Evolutionary conservation across 1,284 basidiomycete genomes (phyloP).

Genomic region (Stygiomarasmius scandens): DNA sequence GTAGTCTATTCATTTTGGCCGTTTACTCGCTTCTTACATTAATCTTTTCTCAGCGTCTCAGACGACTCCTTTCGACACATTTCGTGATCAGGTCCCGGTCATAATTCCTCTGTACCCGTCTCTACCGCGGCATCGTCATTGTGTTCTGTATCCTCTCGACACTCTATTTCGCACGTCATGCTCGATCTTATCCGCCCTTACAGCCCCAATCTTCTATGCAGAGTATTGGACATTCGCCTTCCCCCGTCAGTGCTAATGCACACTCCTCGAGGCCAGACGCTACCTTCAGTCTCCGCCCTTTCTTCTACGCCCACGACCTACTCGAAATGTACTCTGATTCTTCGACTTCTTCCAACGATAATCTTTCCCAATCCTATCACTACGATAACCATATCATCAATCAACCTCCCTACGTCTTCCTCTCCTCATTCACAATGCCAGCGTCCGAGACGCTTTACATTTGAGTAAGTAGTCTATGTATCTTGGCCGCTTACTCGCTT

Average conservation of each 20-base stretch:
- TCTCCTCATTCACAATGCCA: conserved; percentile 1
- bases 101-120: background rate
- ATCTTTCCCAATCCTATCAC: background rate
- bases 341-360: conserved; percentile 23
- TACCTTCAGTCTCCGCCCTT: conserved; percentile 52
- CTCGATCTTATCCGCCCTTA: conserved; percentile 28
- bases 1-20: too few relatives aligned
- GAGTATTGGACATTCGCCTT: conserved; percentile 28
- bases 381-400: background rate
- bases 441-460: too few relatives aligned
- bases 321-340: conserved; percentile 24
- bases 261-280: conserved; percentile 22
- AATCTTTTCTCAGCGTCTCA: too few relatives aligned
- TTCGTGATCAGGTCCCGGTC: conserved; percentile 24
- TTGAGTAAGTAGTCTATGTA: too few relatives aligned
- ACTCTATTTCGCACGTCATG: conserved; percentile 50
- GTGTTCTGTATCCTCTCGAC: conserved; percentile 37
- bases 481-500: too few relatives aligned
- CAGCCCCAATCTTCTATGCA: conserved; percentile 10
- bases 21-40: too few relatives aligned
- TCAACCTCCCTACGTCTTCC: background rate
- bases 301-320: conserved; percentile 46
- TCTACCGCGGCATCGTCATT: conserved; percentile 1
- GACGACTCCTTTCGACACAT: too few relatives aligned
- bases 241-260: conserved; percentile 26